Base-by-base conservation (phyloP, 257 asterid genomes). In the Leonotis leonurus region DNA sequence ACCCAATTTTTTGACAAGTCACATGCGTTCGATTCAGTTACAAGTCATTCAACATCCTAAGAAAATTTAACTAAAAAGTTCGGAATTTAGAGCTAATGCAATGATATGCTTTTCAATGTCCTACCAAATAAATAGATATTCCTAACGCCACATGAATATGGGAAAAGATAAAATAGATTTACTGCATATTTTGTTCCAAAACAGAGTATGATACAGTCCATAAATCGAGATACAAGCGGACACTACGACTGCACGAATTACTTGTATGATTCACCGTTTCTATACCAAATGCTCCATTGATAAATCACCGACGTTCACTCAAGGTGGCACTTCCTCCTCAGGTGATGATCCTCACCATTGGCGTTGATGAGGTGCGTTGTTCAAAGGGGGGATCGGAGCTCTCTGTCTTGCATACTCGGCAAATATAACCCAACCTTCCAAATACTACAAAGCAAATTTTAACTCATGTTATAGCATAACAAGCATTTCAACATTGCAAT, bases 381-480 rank as follows among this genome's bases (percentile, higher is more conserved):
- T 79, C 46, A 61, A 51, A 41, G 85, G 70, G 61, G 86, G 75
- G 6, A 79, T 63, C 21, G 81, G 85, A 52, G 69, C 63, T 78
- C 96, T 81, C 24, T 85, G 86, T 70, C 87, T 78, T 68, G 96
- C 95, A 71, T 85, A 83, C 83, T 88, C 95, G 0, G 89, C 96
- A 30, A 85, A 88, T 57, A 88, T 88, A 48, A 88, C 95, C 96
- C 91, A 85, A 6, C 89, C 96, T 41, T 88, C 96, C 81, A 85
- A 58, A 78, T 76, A 88, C 96, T 88, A 55, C 80, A 76, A 78
- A 62, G 67, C 21, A 56, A 35, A 44, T 16, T 11, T 3, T 1
- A 5, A 48, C 17, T n/a, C n/a, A 27, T 13, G 25, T 35, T 29
- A 54, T 56, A 8, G 36, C 29, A 37, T 10, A n/a, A 44, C 30